Evolutionary conservation across 371 early-diverging fungal species (phyloP), one percentile per base, ranked within the genome.

Genomic region (Mucor lusitanicus): DNA sequence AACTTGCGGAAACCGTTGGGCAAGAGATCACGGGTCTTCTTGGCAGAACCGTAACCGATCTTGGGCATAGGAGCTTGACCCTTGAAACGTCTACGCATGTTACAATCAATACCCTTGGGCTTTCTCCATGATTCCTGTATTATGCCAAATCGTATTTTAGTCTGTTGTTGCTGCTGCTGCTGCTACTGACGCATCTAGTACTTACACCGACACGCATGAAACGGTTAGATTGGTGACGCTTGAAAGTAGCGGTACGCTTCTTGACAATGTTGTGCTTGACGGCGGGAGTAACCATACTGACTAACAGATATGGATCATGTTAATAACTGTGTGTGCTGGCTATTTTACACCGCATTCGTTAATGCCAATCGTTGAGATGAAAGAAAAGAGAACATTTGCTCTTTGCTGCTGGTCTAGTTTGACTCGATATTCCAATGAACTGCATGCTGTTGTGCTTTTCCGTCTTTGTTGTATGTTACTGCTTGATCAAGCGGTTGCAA

Each of bases 41-140:
- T 90, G 93, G 95, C 96, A 77, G 96, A 95, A 68, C 98, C 98
- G 81, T 96, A 99, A 87, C 99, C 99, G 73, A 99, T 99, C 90
- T 96, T 97, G 87, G 99, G 99, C 98, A 99, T 99, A 79, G 94
- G 90, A 72, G 97, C 92, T 72, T 92, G 89, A 74, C 99, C 99
- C 90, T 94, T 95, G 92, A 99, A 96, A 72, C 98, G 93, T 74
- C 74, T 74, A 73, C 99, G 95, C 78, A 99, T 98, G 77, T 95
- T 90, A 91, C 94, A 97, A 85, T 99, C 99, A 86, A 99, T 99
- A 97, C 99, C 99, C 90, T 94, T 95, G 85, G 99, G 99, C 88
- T 97, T 97, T 88, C 99, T 94, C 99, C 99, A 99, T 70, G 97
- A 94, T 75, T 90, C 90, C 92, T 94, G 85, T n/a, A 33, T 33